A percentile compares a stretch with the other conserved stretches of the same genome.
Conservation (phyloP, 768 basidiomycete genomes). For the Leucosporidium scottii region DNA sequence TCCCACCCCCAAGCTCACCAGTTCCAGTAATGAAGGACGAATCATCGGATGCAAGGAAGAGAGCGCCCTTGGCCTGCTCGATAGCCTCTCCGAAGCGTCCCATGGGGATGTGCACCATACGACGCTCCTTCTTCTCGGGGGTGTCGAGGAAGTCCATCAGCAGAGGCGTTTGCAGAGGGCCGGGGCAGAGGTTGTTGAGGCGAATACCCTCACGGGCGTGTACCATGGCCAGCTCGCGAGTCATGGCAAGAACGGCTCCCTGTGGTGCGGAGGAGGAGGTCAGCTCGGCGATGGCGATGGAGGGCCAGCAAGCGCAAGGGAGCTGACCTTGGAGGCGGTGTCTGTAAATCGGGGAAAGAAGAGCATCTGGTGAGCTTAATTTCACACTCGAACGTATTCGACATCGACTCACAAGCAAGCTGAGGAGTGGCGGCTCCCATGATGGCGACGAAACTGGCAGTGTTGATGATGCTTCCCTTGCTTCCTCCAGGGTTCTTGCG, state of each 20-base stretch:
- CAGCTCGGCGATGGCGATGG: background rate
- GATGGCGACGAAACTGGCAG: constrained; percentile 91
- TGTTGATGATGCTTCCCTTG: constrained; percentile 84
- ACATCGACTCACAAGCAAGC: constrained; percentile 64
- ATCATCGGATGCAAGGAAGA: constrained; percentile 92
- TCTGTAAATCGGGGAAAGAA: constrained; percentile 48
- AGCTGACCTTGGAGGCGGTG: constrained; percentile 74
- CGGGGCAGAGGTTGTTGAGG: constrained; percentile 94
- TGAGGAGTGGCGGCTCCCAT: constrained; percentile 97
- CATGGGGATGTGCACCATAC: constrained; percentile 73
- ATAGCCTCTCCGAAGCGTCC: constrained; percentile 95
- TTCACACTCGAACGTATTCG: background rate
- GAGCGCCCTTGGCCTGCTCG: constrained; percentile 83
- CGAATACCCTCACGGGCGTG: constrained; percentile 97
- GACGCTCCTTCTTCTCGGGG: constrained; percentile 83
- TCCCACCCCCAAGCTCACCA: constrained; percentile 22
- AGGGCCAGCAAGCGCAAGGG: background rate
- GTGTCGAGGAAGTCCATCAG: constrained; percentile 99
- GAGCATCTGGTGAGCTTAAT: background rate
- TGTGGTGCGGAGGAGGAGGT: constrained; percentile 42
- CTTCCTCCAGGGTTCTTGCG: constrained; percentile 78
- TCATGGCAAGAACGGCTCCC: constrained; percentile 94
- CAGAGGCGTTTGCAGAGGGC: constrained; percentile 41
- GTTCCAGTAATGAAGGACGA: constrained; percentile 90
- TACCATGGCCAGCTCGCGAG: constrained; percentile 92